Evolutionary conservation across 345 rosid genomes (phyloP).

Genomic region (Mangifera indica): DNA sequence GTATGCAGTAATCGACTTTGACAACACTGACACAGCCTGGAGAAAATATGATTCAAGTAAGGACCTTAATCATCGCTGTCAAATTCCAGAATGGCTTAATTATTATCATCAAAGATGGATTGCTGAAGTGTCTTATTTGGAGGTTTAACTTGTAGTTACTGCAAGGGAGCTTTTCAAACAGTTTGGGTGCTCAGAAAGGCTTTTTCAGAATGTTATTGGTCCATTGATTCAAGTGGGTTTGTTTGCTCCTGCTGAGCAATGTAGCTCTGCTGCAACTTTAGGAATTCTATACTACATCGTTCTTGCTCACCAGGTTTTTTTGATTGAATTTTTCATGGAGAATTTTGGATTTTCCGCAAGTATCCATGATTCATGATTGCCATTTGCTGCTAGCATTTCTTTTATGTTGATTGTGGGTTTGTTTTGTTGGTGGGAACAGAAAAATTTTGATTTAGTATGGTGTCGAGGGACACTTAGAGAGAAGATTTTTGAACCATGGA

Average conservation of each 20-base stretch:
- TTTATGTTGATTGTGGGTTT: neutral
- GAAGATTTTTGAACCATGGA: slow-evolving; percentile 56
- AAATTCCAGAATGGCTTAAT: slow-evolving; percentile 5
- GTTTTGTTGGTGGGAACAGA: slow-evolving; percentile 31
- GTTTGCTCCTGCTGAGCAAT: slow-evolving; percentile 58
- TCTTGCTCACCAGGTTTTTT: slow-evolving; percentile 57
- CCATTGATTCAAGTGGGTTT: slow-evolving; percentile 68
- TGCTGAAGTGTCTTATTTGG: slow-evolving; percentile 35
- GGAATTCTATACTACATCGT: slow-evolving; percentile 44
- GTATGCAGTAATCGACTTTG: slow-evolving; percentile 60
- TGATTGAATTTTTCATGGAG: neutral
- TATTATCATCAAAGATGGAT: slow-evolving; percentile 14
- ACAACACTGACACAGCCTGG: slow-evolving; percentile 70
- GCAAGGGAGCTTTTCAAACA: slow-evolving; percentile 70
- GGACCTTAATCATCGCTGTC: slow-evolving; percentile 17
- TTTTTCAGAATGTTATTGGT: slow-evolving; percentile 38
- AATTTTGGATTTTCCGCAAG: neutral
- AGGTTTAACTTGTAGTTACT: slow-evolving; percentile 46
- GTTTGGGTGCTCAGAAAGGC: slow-evolving; percentile 56
- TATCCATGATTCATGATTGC: neutral
- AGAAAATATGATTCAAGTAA: slow-evolving; percentile 64
- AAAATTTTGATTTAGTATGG: slow-evolving; percentile 48
- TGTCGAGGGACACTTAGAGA: slow-evolving; percentile 45
- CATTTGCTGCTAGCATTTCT: neutral
- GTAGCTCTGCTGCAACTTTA: slow-evolving; percentile 66